These are phyloP conservation scores for Ascochyta rabiei DNA, from an alignment of 2,329 filamentous ascomycete genomes.

Conservation along the genomic window DNA sequence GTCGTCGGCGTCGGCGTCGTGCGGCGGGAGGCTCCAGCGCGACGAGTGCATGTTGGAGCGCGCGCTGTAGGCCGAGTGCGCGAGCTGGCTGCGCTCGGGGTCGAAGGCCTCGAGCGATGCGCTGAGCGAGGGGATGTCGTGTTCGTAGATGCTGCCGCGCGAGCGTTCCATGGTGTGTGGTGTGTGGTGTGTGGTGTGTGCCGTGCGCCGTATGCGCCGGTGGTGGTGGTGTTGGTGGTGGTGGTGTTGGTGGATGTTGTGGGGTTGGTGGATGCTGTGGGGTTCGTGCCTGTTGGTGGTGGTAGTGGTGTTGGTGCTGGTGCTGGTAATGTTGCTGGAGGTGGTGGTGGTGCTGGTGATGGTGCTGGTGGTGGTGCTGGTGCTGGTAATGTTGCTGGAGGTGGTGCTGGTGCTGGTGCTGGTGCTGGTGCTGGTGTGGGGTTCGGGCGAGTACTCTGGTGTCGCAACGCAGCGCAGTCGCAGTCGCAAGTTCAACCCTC, in stretches of 20 bases:
- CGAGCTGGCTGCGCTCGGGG: slow-evolving; percentile 41
- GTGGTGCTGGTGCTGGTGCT: too few species aligned
- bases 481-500: background rate
- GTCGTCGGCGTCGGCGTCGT: slow-evolving; percentile 52
- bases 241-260: too few species aligned
- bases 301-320: background rate
- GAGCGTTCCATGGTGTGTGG: slow-evolving; percentile 42
- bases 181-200: too few species aligned
- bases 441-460: background rate
- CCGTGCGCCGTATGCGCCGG: background rate
- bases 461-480: background rate
- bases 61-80: slow-evolving; percentile 50
- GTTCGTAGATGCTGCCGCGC: slow-evolving; percentile 44
- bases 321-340: too few species aligned
- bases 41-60: slow-evolving; percentile 68
- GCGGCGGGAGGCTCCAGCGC: slow-evolving; percentile 44
- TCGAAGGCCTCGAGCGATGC: slow-evolving; percentile 49
- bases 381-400: too few species aligned
- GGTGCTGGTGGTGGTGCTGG: too few species aligned
- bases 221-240: background rate
- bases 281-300: too few species aligned
- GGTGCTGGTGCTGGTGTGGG: background rate
- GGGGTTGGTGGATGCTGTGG: too few species aligned
- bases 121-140: slow-evolving; percentile 48
- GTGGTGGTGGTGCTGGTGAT: background rate